Percentiles rank a stretch among this genome's conserved stretches.
Evolutionary conservation across 2,329 filamentous ascomycete species (phyloP).

Genomic region (Fusarium transvaalense): DNA sequence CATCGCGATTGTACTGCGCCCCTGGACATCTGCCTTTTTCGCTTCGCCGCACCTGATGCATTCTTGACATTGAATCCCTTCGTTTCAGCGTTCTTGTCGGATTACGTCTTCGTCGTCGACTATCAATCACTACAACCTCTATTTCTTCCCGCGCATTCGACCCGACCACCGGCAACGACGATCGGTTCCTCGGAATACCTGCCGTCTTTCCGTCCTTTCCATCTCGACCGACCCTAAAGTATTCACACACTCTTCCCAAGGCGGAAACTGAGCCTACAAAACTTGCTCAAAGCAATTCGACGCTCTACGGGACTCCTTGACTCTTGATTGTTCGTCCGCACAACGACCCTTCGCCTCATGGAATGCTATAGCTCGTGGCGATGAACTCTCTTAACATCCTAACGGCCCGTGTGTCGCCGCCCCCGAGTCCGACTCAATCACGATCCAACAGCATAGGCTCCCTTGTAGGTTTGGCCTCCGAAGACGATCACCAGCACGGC

Average conservation of each 20-base stretch:
- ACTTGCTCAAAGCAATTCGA: not conserved
- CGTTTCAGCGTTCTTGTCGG: constrained; percentile 37
- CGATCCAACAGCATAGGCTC: constrained; percentile 72
- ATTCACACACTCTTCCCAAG: constrained; percentile 5
- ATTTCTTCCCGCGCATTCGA: constrained; percentile 31
- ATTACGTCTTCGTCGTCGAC: constrained; percentile 19
- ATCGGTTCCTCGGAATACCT: constrained; percentile 14
- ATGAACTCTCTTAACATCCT: constrained; percentile 99
- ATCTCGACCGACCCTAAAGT: constrained; percentile 1
- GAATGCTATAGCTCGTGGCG: constrained; percentile 67
- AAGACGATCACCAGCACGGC: constrained; percentile 50
- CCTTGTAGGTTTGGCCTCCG: constrained; percentile 62
- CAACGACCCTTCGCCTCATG: constrained; percentile 59
- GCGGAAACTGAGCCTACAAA: not conserved
- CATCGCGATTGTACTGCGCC: constrained; percentile 32
- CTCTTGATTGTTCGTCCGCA: not conserved
- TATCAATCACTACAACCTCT: constrained; percentile 3
- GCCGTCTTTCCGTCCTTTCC: constrained; percentile 17
- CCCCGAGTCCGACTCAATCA: constrained; percentile 67
- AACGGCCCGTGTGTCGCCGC: constrained; percentile 81
- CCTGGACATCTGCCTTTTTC: constrained; percentile 29
- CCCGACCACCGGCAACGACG: constrained; percentile 13
- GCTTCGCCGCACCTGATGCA: constrained; percentile 35
- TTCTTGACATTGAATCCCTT: constrained; percentile 42
- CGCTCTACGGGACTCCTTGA: not conserved